Evolutionary conservation across 106 monocot genomes (phyloP).

Genomic region (Dactylorhiza incarnata): DNA sequence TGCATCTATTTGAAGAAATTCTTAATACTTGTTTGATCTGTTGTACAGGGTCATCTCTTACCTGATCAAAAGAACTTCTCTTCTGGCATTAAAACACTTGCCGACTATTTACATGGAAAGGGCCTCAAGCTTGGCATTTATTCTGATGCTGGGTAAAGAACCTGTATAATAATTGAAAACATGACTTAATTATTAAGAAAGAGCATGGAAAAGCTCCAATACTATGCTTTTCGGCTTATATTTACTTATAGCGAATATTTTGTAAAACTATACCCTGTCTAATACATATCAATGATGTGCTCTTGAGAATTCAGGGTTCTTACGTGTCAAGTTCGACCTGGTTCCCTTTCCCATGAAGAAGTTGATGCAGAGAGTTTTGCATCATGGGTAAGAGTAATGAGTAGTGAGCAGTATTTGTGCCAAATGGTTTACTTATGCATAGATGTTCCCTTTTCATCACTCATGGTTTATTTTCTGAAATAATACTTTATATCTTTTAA

Average conservation of each 20-base stretch:
- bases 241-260: not conserved
- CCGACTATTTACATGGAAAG: conserved; percentile 82
- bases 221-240: not conserved
- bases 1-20: not conserved
- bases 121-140: conserved; percentile 96
- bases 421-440: not conserved
- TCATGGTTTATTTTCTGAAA: not conserved
- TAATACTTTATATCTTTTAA: not conserved
- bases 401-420: not conserved
- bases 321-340: conserved; percentile 95
- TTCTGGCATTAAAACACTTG: conserved; percentile 81
- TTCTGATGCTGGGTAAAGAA: conserved; percentile 86
- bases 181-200: not conserved
- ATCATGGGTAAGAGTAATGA: conserved; percentile 62
- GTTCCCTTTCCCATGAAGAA: conserved; percentile 79
- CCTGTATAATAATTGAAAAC: not conserved
- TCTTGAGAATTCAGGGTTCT: conserved; percentile 47
- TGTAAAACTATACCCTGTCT: not conserved
- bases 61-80: conserved; percentile 76
- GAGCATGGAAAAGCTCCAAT: not conserved
- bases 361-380: conserved; percentile 80
- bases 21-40: not conserved
- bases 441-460: not conserved
- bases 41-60: conserved; percentile 62
- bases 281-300: conserved; percentile 3